These are phyloP conservation scores for Naegleria fowleri DNA, from an alignment of 208 protist genomes.

Conservation along the genomic window DNA sequence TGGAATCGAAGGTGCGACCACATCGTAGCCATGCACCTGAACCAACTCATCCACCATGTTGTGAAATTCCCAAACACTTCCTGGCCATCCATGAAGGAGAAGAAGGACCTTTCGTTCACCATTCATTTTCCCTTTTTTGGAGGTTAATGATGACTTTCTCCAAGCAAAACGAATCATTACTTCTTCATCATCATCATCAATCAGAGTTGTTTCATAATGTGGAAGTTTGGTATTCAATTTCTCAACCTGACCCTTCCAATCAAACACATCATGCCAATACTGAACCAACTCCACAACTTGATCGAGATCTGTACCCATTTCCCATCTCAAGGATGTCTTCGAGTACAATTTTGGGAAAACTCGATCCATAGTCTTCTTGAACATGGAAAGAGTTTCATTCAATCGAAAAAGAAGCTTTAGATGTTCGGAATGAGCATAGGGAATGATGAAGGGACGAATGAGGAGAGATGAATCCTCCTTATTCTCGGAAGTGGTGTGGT, in stretches of 20 bases:
- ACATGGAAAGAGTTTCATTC: too few relatives aligned
- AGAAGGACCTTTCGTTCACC: not conserved
- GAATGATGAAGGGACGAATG: too few relatives aligned
- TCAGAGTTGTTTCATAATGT: not conserved
- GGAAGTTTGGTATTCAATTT: not conserved
- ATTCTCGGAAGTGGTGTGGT: too few relatives aligned
- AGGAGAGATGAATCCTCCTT: too few relatives aligned
- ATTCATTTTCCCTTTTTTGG: too few relatives aligned
- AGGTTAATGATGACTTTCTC: not conserved
- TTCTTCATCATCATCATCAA: not conserved
- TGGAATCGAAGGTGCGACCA: not conserved
- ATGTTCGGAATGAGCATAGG: too few relatives aligned
- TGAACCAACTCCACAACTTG: not conserved
- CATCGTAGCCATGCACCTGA: not conserved
- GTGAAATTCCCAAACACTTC: not conserved
- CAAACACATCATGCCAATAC: not conserved
- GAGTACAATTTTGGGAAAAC: not conserved
- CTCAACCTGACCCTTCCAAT: not conserved
- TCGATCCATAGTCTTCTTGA: too few relatives aligned
- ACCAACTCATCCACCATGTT: not conserved
- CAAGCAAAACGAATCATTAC: not conserved
- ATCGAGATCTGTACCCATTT: not conserved
- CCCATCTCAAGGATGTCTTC: not conserved
- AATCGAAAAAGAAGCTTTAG: too few relatives aligned
- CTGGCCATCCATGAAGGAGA: not conserved